These are phyloP conservation scores for Aplosporella prunicola DNA, from an alignment of 2,329 filamentous ascomycete species.

Conservation along the genomic window DNA sequence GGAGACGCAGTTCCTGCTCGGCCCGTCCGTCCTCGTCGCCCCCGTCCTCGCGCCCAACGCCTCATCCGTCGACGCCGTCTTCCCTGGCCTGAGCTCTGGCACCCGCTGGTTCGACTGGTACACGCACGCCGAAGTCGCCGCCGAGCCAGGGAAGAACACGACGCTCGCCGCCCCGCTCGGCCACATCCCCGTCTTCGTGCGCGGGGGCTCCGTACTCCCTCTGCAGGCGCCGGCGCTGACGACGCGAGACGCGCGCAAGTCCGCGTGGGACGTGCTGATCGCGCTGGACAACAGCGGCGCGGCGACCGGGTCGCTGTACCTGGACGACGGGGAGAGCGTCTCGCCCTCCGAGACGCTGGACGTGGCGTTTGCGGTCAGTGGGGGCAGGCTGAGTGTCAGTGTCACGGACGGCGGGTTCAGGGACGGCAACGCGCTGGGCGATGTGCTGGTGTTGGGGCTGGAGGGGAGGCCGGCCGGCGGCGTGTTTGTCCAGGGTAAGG, in stretches of 20 bases:
- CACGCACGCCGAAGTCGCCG: conserved; percentile 48
- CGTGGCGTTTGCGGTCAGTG: conserved; percentile 42
- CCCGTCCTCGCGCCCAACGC: conserved; percentile 57
- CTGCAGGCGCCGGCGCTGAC: conserved; percentile 60
- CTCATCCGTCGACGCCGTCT: conserved; percentile 55
- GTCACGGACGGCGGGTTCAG: conserved; percentile 44
- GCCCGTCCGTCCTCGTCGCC: conserved; percentile 54
- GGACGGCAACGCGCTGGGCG: conserved; percentile 50
- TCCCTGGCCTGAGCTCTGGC: conserved; percentile 53
- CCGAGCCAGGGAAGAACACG: conserved; percentile 45
- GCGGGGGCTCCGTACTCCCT: conserved; percentile 59
- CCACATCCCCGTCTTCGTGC: conserved; percentile 63
- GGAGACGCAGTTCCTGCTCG: conserved; percentile 64
- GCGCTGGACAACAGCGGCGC: conserved; percentile 47
- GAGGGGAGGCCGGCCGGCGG: conserved; percentile 21
- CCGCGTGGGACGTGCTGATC: conserved; percentile 57
- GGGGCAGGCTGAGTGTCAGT: conserved; percentile 36
- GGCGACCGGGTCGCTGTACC: conserved; percentile 55
- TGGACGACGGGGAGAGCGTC: conserved; percentile 67
- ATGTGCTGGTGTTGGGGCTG: conserved; percentile 55
- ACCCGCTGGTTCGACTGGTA: conserved; percentile 75
- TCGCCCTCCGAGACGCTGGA: conserved; percentile 45
- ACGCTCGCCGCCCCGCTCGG: conserved; percentile 53
- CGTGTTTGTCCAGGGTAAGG: no score
- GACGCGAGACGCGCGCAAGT: conserved; percentile 52